A percentile compares a stretch with the other conserved stretches of the same genome.
Evolutionary conservation across 2,329 filamentous ascomycete genomes (phyloP).

Genomic region (Xylariaceae sp.): DNA sequence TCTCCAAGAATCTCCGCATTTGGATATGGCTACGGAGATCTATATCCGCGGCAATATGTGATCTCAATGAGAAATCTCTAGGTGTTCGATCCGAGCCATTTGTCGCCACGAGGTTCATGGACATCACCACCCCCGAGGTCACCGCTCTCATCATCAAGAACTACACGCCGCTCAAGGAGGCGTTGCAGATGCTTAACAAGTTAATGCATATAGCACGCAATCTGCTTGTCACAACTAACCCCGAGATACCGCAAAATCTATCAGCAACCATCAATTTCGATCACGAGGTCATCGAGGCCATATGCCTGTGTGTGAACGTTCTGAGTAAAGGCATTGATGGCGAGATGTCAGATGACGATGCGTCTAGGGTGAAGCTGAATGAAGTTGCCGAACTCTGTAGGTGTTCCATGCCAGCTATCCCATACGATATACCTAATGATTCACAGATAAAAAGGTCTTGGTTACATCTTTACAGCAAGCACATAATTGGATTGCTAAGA

Average conservation of each 20-base stretch:
- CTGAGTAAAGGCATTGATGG: slow-evolving; percentile 65
- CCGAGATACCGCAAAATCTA: slow-evolving; percentile 62
- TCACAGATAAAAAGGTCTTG: slow-evolving; percentile 59
- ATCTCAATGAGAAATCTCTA: slow-evolving; percentile 56
- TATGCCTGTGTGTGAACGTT: slow-evolving; percentile 62
- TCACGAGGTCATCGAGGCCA: slow-evolving; percentile 62
- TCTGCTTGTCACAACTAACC: slow-evolving; percentile 59
- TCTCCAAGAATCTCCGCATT: slow-evolving; percentile 60
- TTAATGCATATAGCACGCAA: slow-evolving; percentile 64
- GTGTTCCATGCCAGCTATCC: slow-evolving; percentile 25
- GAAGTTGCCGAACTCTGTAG: slow-evolving; percentile 63
- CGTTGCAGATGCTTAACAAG: slow-evolving; percentile 61
- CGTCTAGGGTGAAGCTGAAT: slow-evolving; percentile 52
- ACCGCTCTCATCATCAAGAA: slow-evolving; percentile 61
- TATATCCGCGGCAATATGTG: slow-evolving; percentile 58
- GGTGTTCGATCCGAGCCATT: slow-evolving; percentile 51
- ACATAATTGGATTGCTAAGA: slow-evolving; percentile 66
- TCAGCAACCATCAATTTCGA: slow-evolving; percentile 62
- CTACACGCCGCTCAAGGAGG: slow-evolving; percentile 56
- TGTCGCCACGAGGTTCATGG: slow-evolving; percentile 48
- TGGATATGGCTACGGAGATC: slow-evolving; percentile 63
- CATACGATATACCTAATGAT: slow-evolving; percentile 5
- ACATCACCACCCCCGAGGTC: slow-evolving; percentile 58
- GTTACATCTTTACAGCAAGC: slow-evolving; percentile 63
- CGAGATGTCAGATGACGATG: slow-evolving; percentile 55